Conservation (phyloP, 345 rosid genomes). For the Ceriops tagal region DNA sequence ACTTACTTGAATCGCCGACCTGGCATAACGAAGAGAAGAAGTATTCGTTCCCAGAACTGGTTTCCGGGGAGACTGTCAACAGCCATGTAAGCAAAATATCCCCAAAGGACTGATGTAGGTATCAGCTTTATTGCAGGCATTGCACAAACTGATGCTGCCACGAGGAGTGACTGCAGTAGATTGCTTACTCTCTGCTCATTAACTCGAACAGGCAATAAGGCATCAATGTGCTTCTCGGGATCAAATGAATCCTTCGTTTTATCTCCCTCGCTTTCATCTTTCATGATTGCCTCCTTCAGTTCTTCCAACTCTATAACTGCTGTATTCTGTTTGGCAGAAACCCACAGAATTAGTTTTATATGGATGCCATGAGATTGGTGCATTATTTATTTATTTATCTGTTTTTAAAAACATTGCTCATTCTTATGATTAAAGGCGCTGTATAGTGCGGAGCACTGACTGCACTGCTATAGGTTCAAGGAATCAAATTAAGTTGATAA, state of each 20-base stretch:
- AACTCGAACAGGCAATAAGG: constrained; percentile 74
- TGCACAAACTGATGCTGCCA: constrained; percentile 57
- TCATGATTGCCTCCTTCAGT: constrained; percentile 66
- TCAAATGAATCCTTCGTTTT: constrained; percentile 37
- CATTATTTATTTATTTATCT: not conserved
- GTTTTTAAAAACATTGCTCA: no score
- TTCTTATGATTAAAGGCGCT: no score
- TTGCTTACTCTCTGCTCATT: constrained; percentile 86
- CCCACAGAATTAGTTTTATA: not conserved
- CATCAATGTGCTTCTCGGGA: constrained; percentile 80
- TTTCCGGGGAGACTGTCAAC: constrained; percentile 88
- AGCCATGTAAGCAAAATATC: constrained; percentile 89
- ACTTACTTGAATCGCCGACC: constrained; percentile 66
- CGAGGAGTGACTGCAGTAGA: constrained; percentile 65
- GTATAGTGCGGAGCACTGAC: no score
- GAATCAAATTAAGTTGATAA: no score
- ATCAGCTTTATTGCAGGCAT: constrained; percentile 67
- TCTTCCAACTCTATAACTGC: constrained; percentile 59
- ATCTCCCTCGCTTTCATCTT: constrained; percentile 33
- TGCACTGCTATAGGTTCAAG: no score
- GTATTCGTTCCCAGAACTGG: constrained; percentile 76
- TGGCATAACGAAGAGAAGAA: constrained; percentile 58
- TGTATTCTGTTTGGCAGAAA: constrained; percentile 29
- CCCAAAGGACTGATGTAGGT: constrained; percentile 85
- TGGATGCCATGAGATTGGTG: not conserved